phyloP scores from a whole-genome alignment of 495 filamentous ascomycete species.

The Talaromyces wortmannii region DNA sequence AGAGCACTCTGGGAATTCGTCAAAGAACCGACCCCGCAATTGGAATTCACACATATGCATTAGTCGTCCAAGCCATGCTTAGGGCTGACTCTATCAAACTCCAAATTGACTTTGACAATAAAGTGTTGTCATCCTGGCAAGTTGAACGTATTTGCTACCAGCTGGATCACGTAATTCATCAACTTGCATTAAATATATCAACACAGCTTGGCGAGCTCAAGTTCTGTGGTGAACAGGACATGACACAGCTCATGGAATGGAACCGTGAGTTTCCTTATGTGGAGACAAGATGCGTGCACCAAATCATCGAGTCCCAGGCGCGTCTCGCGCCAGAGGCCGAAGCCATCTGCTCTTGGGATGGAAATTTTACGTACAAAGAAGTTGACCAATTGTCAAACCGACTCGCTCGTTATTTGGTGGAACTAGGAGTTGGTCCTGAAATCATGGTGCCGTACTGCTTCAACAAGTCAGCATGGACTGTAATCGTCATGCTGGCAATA shows the following conservation, averaged over 20 bases:
- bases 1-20: neutral
- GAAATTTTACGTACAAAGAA: conserved; percentile 13
- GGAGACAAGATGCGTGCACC: conserved; percentile 8
- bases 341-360: conserved; percentile 16
- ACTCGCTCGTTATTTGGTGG: conserved; percentile 23
- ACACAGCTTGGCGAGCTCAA: neutral
- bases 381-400: conserved; percentile 24
- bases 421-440: conserved; percentile 25
- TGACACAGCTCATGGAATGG: conserved; percentile 7
- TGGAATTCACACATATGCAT: neutral
- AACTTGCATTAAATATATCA: neutral
- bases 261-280: conserved; percentile 5
- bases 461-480: conserved; percentile 34
- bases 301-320: conserved; percentile 7
- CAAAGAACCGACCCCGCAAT: neutral
- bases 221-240: neutral
- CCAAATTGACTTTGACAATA: neutral
- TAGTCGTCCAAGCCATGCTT: neutral
- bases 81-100: neutral
- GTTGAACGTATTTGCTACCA: neutral
- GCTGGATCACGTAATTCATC: neutral
- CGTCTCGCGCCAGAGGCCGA: conserved; percentile 7
- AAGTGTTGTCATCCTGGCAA: neutral
- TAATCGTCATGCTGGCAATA: conserved; percentile 30
- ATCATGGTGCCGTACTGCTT: conserved; percentile 36